These are phyloP conservation scores for Amanita pseudoporphyria DNA, from an alignment of 768 basidiomycete species.

Conservation along the genomic window DNA sequence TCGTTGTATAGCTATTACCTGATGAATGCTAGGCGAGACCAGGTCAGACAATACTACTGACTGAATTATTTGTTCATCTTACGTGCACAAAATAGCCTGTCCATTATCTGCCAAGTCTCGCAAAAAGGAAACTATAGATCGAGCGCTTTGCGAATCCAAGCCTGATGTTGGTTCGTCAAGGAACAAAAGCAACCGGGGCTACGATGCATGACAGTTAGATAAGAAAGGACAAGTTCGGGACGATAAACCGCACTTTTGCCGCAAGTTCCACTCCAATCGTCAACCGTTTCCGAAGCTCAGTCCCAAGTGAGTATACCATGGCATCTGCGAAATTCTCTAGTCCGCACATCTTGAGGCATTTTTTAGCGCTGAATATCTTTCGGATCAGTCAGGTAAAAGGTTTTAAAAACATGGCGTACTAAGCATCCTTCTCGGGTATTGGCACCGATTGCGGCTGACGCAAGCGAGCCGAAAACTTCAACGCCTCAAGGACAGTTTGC, in stretches of 20 bases:
- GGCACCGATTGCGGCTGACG: slow-evolving; percentile 65
- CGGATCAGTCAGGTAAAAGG: slow-evolving; percentile 8
- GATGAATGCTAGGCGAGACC: slow-evolving; percentile 29
- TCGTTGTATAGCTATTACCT: slow-evolving; percentile 13
- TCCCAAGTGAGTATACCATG: slow-evolving; percentile 54
- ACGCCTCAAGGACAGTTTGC: slow-evolving; percentile 71
- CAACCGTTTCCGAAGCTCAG: slow-evolving; percentile 71
- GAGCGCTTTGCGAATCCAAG: slow-evolving; percentile 79
- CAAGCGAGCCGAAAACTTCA: slow-evolving; percentile 70
- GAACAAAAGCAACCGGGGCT: slow-evolving; percentile 77
- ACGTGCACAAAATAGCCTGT: slow-evolving; percentile 89
- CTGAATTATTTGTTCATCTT: slow-evolving; percentile 15
- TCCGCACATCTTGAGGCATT: slow-evolving; percentile 56
- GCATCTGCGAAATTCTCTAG: slow-evolving; percentile 53
- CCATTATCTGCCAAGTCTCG: slow-evolving; percentile 70
- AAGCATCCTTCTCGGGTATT: slow-evolving; percentile 63
- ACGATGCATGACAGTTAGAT: slow-evolving; percentile 11
- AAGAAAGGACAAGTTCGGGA: neutral
- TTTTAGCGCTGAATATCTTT: slow-evolving; percentile 24
- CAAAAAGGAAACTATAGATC: slow-evolving; percentile 73
- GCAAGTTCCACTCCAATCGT: slow-evolving; percentile 86
- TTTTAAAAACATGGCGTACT: slow-evolving; percentile 33
- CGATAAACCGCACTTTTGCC: slow-evolving; percentile 50
- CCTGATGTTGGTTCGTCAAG: slow-evolving; percentile 87
- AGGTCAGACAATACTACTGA: neutral